A percentile compares a stretch with the other conserved stretches of the same genome.
These are phyloP conservation scores for Magnolia kwangsiensis DNA, from an alignment of 164 flowering plant genomes.

Conservation along the genomic window DNA sequence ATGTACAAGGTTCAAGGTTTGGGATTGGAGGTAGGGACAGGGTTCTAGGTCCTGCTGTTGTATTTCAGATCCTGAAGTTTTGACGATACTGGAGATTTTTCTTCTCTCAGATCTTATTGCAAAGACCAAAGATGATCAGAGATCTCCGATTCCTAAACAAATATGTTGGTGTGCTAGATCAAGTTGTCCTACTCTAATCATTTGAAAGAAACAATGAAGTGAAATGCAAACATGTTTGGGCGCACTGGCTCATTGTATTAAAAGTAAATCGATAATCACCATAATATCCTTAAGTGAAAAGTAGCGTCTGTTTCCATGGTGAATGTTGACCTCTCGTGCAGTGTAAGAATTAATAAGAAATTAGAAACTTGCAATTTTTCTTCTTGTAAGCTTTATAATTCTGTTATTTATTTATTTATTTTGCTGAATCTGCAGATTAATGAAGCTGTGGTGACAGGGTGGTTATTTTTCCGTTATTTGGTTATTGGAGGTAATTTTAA, in stretches of 20 bases:
- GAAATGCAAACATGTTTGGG: too few species aligned
- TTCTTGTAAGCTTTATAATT: too few species aligned
- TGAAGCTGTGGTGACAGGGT: slow-evolving; percentile 96
- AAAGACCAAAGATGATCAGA: too few species aligned
- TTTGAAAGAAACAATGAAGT: neutral
- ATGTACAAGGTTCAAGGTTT: neutral
- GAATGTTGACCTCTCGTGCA: neutral
- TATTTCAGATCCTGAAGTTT: neutral
- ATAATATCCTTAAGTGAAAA: neutral
- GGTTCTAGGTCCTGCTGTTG: neutral
- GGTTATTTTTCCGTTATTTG: slow-evolving; percentile 97
- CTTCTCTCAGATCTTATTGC: too few species aligned
- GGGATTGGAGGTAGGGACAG: neutral
- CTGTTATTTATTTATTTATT: neutral
- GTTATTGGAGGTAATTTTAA: slow-evolving; percentile 78
- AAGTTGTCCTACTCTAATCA: neutral
- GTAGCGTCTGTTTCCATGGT: neutral
- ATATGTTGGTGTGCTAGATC: too few species aligned
- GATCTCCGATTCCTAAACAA: too few species aligned
- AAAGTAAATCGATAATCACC: too few species aligned
- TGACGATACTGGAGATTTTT: too few species aligned
- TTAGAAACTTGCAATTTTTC: neutral
- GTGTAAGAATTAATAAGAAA: neutral
- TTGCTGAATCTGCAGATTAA: slow-evolving; percentile 52
- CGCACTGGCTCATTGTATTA: too few species aligned